Evolutionary conservation across 192 early-diverging fungal genomes (phyloP), one percentile per base, ranked within the genome.

Genomic region (Gigaspora rosea): DNA sequence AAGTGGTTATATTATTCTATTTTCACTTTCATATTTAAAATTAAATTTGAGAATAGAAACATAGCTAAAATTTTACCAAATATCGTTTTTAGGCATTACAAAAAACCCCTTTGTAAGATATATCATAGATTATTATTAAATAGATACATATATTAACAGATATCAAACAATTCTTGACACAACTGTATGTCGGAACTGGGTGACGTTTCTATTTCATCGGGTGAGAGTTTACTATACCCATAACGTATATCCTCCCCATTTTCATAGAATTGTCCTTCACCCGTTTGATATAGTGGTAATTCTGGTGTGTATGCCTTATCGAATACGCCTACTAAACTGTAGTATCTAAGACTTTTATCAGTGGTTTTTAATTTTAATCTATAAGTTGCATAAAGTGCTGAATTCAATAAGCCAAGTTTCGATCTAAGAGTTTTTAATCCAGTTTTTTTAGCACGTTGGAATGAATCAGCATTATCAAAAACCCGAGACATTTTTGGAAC

Each of bases 361-460:
- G 47, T 70, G 48, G 68, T n/a, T 49, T 70, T 70, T 49, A 70
- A 70, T n/a, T 70, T 70, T 70, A 70, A 11, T 12, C 1, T 4
- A 70, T 50, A 70, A 20, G 22, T 32, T 41, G 35, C 64, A 66
- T 8, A 66, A 66, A 66, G 32, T 66, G 64, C 64, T 66, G 11
- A 50, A 70, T 70, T 70, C 13, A 70, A 50, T 70, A 70, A 70
- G 7, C 68, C 47, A 50, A 70, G 68, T 70, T 70, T 70, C 10
- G 68, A 46, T 70, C n/a, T n/a, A 70, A 16, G 0, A 3, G 47
- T 13, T 70, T 41, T 41, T 41, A 41, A 41, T 3, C 41, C 41
- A 41, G 41, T 6, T 41, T 41, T 41, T 41, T 41, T 41, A 41
- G 41, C 41, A 41, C 41, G 0, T 6, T 2, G 2, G 7, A 7